Base-by-base conservation (phyloP, 2,329 filamentous ascomycete species). In the Colletotrichum salicis region DNA sequence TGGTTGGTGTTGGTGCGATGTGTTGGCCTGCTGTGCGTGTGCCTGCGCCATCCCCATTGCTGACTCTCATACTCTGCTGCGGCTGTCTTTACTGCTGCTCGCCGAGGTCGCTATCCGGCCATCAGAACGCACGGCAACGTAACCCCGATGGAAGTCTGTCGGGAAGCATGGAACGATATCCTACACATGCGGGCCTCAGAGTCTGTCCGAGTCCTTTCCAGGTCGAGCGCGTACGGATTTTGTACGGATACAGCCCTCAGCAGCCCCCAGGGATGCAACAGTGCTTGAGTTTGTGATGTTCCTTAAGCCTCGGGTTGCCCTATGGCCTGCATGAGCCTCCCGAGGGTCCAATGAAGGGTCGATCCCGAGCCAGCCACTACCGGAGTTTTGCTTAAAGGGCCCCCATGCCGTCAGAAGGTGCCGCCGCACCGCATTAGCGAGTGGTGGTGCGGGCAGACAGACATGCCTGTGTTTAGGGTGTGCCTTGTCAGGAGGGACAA, bases 281-380 rank as follows among this genome's bases (percentile, higher is more conserved):
- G 51, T 67, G 31, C 51, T 62, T 37, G 37, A 24, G 27, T 45
- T 58, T 41, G 24, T 56, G 31, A 48, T 61, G 51, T 51, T 31
- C 33, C 54, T 37, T 10, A 8, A 65, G 52, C 51, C 37, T 27
- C 57, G 64, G 13, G 19, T 58, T 31, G 51, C 68, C 64, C 48
- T 63, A 24, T 31, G 37, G 52, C 64, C 68, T 67, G 68, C 65
- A 69, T 71, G 69, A 63, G 65, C 59, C 35, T 59, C 41, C 54
- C 59, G 64, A 35, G 65, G 59, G 35, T 59, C 64, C 65, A 64
- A 59, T 51, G 31, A 59, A 58, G 67, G 62, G 62, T 70, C 67
- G 64, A 71, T 69, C 58, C 58, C 65, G 54, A 54, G 35, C 52
- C 41, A 60, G 54, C 37, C 61, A 24, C 55, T 33, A n/a, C 51